phyloP scores from a whole-genome alignment of 495 filamentous ascomycete species.

The Tuber brumale region DNA sequence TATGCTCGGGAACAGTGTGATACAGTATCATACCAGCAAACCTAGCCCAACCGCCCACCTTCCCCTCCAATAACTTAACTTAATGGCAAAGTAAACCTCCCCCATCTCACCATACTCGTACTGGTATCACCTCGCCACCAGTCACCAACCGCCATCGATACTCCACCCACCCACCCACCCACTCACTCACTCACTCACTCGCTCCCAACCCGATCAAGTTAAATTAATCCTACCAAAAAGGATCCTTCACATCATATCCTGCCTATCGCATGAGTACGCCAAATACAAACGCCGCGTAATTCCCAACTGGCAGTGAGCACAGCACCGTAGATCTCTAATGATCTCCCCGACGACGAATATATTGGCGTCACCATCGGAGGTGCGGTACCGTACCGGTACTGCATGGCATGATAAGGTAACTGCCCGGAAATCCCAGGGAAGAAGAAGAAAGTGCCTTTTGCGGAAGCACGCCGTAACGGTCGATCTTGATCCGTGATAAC shows the following conservation, averaged over 20 bases:
- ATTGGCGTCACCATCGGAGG: background rate
- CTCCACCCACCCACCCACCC: no score
- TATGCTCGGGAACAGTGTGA: no score
- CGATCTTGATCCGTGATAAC: background rate
- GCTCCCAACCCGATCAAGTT: background rate
- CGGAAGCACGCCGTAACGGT: background rate
- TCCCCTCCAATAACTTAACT: background rate
- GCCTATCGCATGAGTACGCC: background rate
- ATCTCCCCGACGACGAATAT: background rate
- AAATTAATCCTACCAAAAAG: background rate
- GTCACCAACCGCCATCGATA: background rate
- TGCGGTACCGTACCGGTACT: background rate
- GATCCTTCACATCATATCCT: background rate
- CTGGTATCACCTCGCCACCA: background rate
- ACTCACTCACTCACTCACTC: background rate
- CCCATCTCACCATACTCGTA: background rate
- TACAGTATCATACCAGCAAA: background rate
- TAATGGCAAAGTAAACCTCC: background rate
- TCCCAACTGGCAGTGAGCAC: background rate
- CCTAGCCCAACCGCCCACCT: background rate
- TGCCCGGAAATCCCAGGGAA: background rate
- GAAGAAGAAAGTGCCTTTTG: background rate
- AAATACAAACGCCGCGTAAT: background rate
- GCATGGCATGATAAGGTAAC: background rate
- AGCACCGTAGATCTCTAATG: background rate